Conservation (phyloP, 352 stramenopile species). For the Pseudoperonospora humuli region DNA sequence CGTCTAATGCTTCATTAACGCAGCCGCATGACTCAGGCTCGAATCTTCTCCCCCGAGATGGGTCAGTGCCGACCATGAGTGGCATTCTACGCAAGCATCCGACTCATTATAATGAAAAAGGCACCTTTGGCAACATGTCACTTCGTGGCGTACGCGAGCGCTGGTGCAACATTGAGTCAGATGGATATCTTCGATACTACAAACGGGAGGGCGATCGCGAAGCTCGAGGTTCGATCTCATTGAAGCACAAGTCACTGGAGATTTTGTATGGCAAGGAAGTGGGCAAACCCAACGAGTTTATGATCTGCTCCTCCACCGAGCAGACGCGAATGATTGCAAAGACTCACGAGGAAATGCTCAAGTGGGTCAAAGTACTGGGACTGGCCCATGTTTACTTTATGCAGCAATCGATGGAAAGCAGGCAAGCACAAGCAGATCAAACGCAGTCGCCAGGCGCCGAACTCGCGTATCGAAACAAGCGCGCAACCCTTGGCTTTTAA, state of each 20-base stretch:
- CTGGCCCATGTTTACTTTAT: constrained; percentile 47
- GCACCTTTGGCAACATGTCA: constrained; percentile 73
- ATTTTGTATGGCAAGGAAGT: constrained; percentile 65
- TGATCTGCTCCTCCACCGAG: constrained; percentile 64
- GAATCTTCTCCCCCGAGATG: constrained; percentile 25
- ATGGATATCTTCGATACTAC: constrained; percentile 66
- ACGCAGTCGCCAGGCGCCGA: constrained; percentile 19
- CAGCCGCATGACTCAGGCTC: constrained; percentile 51
- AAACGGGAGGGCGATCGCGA: constrained; percentile 76
- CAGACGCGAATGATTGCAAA: constrained; percentile 72
- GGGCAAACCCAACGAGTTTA: constrained; percentile 66
- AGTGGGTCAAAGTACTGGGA: constrained; percentile 58
- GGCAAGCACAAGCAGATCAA: constrained; percentile 16
- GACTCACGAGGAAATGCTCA: constrained; percentile 59
- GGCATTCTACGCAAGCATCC: constrained; percentile 69
- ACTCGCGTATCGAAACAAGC: constrained; percentile 35
- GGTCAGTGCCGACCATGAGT: constrained; percentile 33
- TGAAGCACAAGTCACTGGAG: constrained; percentile 60
- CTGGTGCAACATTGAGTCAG: constrained; percentile 62
- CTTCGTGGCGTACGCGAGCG: constrained; percentile 62
- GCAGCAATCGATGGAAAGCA: constrained; percentile 27
- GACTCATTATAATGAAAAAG: constrained; percentile 71
- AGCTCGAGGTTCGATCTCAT: constrained; percentile 51
- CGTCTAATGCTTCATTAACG: constrained; percentile 42
- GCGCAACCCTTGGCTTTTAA: constrained; percentile 68